Base-by-base conservation (phyloP, 2,329 filamentous ascomycete species). In the Microcera coccophila region DNA sequence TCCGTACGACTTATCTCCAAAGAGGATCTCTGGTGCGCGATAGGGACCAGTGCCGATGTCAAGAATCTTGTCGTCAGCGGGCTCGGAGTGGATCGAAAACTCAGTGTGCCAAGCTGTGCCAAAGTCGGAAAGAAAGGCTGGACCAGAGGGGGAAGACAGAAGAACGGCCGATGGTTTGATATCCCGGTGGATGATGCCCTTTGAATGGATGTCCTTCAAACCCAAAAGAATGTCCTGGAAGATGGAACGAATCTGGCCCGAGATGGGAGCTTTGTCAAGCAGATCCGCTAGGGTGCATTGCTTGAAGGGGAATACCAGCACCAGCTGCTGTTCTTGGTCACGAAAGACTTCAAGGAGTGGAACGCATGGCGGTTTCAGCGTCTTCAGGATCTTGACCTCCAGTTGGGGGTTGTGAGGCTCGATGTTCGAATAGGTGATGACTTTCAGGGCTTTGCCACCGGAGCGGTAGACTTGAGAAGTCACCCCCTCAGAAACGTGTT, bases 1-100 rank as follows among this genome's bases (percentile, higher is more conserved):
- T 2, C 76, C 78, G 60, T 98, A 98, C 0, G 72, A 69, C 38
- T 76, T 81, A 62, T 90, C 76, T 1, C 90, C 93, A 61, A 98
- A 97, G 5, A 98, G 73, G 1, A 90, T 78, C 60, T 98, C 94
- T 0, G 93, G 93, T 0, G 91, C 79, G 16, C 94, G 82, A 67
- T 98, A 98, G 37, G 86, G 81, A 0, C 90, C 91, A 1, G 91
- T 97, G 26, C 93, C 93, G 19, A 98, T 87, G 62, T 98, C 94
- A 7, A 93, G 84, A 39, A 95, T 85, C 66, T 97, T 97, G 41
- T 73, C 58, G 41, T 79, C 62, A 2, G 80, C 72, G 1, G 83
- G 76, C 61, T 98, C 93, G 12, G 78, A 76, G 3, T 69, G 66
- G 17, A 72, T 66, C 4, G 79, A 74, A 45, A 77, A 57, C 10